phyloP scores from a whole-genome alignment of 2,329 filamentous ascomycete species.

The Stagonosporopsis vannaccii region DNA sequence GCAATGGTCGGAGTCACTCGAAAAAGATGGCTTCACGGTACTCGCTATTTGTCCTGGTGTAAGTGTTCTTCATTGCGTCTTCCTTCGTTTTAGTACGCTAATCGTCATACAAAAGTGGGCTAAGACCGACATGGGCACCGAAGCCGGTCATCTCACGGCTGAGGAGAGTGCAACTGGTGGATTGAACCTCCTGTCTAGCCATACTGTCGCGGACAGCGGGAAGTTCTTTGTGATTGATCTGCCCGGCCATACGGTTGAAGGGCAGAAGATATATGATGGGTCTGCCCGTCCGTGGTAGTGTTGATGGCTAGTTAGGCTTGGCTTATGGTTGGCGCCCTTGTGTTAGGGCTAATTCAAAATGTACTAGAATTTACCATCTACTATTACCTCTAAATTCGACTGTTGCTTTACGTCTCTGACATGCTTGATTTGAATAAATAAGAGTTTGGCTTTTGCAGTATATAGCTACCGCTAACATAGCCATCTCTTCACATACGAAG shows the following conservation, averaged over 20 bases:
- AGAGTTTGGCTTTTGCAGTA: no score
- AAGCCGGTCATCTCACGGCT: background rate
- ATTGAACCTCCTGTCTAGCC: background rate
- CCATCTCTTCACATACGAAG: no score
- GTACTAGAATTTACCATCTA: no score
- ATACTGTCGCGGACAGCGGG: background rate
- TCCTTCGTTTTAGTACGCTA: background rate
- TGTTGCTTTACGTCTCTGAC: no score
- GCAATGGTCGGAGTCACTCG: background rate
- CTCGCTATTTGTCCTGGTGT: background rate
- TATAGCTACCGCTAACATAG: no score
- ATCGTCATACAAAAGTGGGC: background rate
- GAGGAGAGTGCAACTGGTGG: background rate
- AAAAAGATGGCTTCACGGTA: background rate
- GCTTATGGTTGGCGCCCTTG: no score
- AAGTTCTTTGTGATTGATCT: background rate
- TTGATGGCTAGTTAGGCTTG: no score
- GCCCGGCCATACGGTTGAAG: background rate
- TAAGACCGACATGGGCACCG: background rate
- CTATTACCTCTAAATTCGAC: no score
- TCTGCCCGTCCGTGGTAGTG: background rate
- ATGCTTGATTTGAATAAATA: no score
- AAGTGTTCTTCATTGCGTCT: background rate
- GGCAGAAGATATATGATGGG: background rate
- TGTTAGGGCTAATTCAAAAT: no score